Evolutionary conservation across 139 green algal genomes (phyloP).

Genomic region (Chlamydomonas schloesseri): DNA sequence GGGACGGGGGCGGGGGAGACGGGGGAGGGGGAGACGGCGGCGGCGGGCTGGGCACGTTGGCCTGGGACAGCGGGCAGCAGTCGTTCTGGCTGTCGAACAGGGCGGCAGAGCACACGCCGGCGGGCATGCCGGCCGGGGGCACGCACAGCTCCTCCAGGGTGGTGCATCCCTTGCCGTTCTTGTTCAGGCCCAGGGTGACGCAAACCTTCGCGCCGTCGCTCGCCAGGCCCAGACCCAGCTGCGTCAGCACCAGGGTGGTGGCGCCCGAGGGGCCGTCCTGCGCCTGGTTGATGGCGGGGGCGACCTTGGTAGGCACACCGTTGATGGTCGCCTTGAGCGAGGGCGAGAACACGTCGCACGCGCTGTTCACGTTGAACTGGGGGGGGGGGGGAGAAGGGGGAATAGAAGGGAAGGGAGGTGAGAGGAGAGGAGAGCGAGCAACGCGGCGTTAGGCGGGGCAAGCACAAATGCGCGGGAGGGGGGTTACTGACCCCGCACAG

Average conservation of each 20-base stretch:
- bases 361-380: slow-evolving; percentile 15
- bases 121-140: not conserved
- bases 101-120: not conserved
- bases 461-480: too few relatives aligned
- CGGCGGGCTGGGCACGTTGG: not conserved
- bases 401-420: not conserved
- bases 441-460: too few relatives aligned
- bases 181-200: not conserved
- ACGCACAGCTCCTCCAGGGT: slow-evolving; percentile 6
- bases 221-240: not conserved
- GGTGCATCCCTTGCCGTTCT: not conserved
- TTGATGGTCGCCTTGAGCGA: not conserved
- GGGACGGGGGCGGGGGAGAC: not conserved
- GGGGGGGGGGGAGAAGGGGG: not conserved
- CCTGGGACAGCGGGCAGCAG: not conserved
- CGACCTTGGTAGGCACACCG: not conserved
- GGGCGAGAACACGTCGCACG: not conserved
- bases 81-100: not conserved
- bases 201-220: slow-evolving; percentile 4
- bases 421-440: not conserved
- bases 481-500: too few relatives aligned
- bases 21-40: not conserved
- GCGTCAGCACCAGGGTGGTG: not conserved
- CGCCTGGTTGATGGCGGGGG: not conserved
- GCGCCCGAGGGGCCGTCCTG: not conserved